phyloP scores from a whole-genome alignment of 257 asterid species.

The Fraxinus excelsior region DNA sequence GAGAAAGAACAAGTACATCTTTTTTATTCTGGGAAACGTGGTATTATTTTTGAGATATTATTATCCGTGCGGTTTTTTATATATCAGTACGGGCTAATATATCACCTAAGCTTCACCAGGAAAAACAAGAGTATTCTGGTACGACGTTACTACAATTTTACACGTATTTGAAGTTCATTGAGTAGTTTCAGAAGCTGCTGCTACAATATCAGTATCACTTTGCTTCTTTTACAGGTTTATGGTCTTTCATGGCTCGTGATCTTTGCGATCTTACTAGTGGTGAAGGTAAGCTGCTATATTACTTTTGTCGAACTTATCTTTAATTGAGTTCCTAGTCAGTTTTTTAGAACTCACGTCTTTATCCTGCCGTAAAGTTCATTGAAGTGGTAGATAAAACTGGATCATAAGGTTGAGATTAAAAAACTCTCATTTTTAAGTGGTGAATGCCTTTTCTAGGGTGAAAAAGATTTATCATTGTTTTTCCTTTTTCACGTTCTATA shows the following conservation, averaged over 20 bases:
- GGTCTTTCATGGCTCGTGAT: slow-evolving; percentile 89
- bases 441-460: neutral
- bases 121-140: slow-evolving; percentile 59
- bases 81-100: slow-evolving; percentile 82
- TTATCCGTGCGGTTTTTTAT: slow-evolving; percentile 79
- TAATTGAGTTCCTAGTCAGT: neutral
- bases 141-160: slow-evolving; percentile 21
- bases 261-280: slow-evolving; percentile 48
- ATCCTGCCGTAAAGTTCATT: neutral
- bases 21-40: slow-evolving; percentile 67
- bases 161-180: neutral
- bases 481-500: neutral
- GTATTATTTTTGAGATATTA: slow-evolving; percentile 72
- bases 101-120: slow-evolving; percentile 74
- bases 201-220: neutral
- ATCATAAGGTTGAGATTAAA: neutral
- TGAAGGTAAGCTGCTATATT: slow-evolving; percentile 60
- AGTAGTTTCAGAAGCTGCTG: neutral
- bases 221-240: slow-evolving; percentile 59
- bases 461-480: neutral
- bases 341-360: neutral
- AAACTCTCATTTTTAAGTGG: neutral
- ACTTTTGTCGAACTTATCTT: neutral
- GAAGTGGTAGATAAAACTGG: neutral
- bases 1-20: slow-evolving; percentile 87